Percentiles rank a stretch among this genome's conserved stretches.
phyloP scores from a whole-genome alignment of 163 green algal genomes.

The Chlorella variabilis region DNA sequence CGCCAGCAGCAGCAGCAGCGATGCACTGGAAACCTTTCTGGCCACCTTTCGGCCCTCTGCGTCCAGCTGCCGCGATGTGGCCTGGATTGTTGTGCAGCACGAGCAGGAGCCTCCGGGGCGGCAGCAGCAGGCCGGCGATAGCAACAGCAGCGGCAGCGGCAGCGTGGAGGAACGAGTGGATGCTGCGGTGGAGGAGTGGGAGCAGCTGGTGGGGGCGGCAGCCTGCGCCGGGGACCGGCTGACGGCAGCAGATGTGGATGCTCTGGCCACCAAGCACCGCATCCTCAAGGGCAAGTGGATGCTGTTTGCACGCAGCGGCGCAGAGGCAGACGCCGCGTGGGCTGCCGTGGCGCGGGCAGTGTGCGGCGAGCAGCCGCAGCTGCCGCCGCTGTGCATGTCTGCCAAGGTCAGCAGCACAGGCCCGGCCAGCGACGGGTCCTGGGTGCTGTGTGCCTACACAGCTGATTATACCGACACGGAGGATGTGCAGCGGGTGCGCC shows the following conservation, averaged over 20 bases:
- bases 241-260: slow-evolving; percentile 31
- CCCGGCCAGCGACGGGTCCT: not conserved
- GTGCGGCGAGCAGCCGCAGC: not conserved
- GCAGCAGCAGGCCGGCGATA: not conserved
- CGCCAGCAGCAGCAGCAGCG: not conserved
- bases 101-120: not conserved
- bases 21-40: slow-evolving; percentile 32
- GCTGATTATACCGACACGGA: slow-evolving; percentile 39
- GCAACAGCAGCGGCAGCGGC: not conserved
- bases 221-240: not conserved
- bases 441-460: slow-evolving; percentile 47
- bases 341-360: not conserved
- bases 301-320: slow-evolving; percentile 36
- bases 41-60: slow-evolving; percentile 37
- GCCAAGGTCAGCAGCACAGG: slow-evolving; percentile 36
- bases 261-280: slow-evolving; percentile 29
- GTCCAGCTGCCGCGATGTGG: slow-evolving; percentile 42
- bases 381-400: slow-evolving; percentile 6
- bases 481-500: slow-evolving; percentile 27
- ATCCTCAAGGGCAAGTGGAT: slow-evolving; percentile 53
- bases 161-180: slow-evolving; percentile 35
- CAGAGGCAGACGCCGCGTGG: slow-evolving; percentile 44
- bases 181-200: slow-evolving; percentile 37
- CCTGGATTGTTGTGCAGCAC: slow-evolving; percentile 32
- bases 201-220: not conserved